Conservation (phyloP, 805 yeast genomes). For the Hanseniaspora thailandica region DNA sequence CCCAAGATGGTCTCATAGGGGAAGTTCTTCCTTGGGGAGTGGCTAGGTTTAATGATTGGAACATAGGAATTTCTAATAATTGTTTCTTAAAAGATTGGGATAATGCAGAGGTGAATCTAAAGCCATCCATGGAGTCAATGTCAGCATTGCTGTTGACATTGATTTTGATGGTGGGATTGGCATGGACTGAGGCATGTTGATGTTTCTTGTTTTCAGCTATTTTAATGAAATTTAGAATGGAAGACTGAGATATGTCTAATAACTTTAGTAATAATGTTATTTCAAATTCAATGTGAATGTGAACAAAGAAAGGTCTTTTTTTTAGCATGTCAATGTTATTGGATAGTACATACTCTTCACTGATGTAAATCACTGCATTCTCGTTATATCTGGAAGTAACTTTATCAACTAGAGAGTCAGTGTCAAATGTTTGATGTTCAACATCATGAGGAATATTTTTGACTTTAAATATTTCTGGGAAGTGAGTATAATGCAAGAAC, state of each 20-base stretch:
- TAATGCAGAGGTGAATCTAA: too few relatives aligned
- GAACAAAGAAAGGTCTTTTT: constrained; percentile 75
- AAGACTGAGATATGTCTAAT: too few relatives aligned
- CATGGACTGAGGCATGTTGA: constrained; percentile 30
- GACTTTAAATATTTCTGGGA: too few relatives aligned
- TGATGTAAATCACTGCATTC: constrained; percentile 47
- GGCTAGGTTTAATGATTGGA: not conserved
- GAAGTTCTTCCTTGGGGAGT: constrained; percentile 2
- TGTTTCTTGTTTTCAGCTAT: constrained; percentile 21
- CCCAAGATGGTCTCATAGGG: constrained; percentile 77
- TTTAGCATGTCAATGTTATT: constrained; percentile 29
- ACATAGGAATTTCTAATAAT: constrained; percentile 12
- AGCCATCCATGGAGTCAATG: not conserved
- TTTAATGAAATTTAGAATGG: not conserved
- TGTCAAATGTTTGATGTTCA: not conserved
- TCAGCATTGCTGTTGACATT: not conserved
- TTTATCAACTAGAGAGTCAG: constrained; percentile 35
- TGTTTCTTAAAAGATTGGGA: not conserved
- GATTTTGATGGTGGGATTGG: constrained; percentile 17
- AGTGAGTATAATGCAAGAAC: not conserved
- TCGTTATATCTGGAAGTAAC: constrained; percentile 58
- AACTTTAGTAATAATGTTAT: constrained; percentile 30
- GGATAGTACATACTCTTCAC: constrained; percentile 33
- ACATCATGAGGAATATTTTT: not conserved
- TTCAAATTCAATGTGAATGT: constrained; percentile 68